These are phyloP conservation scores for Neoboletus brunneissimus DNA, from an alignment of 768 basidiomycete species.

Conservation along the genomic window DNA sequence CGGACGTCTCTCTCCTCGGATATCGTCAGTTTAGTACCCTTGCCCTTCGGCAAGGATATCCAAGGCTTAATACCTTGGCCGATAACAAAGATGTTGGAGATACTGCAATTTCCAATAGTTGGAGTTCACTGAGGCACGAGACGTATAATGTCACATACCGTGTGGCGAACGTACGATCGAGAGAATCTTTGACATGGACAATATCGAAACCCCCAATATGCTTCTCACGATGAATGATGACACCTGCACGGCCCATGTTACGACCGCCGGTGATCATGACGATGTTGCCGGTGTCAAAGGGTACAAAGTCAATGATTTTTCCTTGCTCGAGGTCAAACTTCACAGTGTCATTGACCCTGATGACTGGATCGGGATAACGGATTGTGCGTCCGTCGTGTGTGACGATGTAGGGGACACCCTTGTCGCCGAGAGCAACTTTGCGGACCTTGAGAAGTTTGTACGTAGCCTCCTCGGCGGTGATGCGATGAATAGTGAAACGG, in stretches of 20 bases:
- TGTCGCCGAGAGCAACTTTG: conserved; percentile 85
- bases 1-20: conserved; percentile 93
- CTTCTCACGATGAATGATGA: conserved; percentile 95
- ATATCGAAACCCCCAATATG: conserved; percentile 99
- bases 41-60: conserved; percentile 96
- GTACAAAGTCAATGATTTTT: conserved; percentile 90
- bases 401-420: conserved; percentile 95
- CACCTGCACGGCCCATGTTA: conserved; percentile 98
- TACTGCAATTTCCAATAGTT: conserved; percentile 42
- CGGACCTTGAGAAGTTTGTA: conserved; percentile 97
- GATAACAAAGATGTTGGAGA: conserved; percentile 97
- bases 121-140: background rate
- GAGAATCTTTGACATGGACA: conserved; percentile 93
- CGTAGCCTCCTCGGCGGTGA: conserved; percentile 93
- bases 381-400: conserved; percentile 99
- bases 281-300: conserved; percentile 97
- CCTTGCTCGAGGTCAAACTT: conserved; percentile 94
- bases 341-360: conserved; percentile 96
- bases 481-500: conserved; percentile 99
- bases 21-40: conserved; percentile 97
- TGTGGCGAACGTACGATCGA: conserved; percentile 96
- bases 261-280: conserved; percentile 98
- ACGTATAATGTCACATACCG: conserved; percentile 54
- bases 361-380: conserved; percentile 95
- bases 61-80: conserved; percentile 95